Percentiles rank a stretch among this genome's conserved stretches.
phyloP scores from a whole-genome alignment of 2,329 filamentous ascomycete species.

The Epicoccum nigrum region DNA sequence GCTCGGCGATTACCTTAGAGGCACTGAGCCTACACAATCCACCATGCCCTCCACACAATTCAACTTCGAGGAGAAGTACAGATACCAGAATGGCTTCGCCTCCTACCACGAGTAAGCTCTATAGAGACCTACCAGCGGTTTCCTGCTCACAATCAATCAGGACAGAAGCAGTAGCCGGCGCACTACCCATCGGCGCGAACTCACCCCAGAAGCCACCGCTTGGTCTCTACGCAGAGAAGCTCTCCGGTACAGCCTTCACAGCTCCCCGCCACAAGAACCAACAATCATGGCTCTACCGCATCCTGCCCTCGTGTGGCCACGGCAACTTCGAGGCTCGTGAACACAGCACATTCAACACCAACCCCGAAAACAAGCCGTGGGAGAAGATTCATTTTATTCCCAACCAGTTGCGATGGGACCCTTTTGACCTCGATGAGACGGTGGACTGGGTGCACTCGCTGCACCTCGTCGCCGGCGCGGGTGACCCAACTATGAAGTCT shows the following conservation, averaged over 20 bases:
- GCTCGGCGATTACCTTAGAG: conserved; percentile 16
- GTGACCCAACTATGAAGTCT: conserved; percentile 77
- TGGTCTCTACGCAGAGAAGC: conserved; percentile 79
- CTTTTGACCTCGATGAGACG: conserved; percentile 73
- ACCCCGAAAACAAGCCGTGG: conserved; percentile 56
- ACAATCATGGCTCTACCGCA: conserved; percentile 65
- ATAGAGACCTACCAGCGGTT: neutral
- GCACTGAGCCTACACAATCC: conserved; percentile 34
- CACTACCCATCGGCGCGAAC: conserved; percentile 77
- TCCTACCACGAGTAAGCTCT: conserved; percentile 74
- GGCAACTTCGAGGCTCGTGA: conserved; percentile 59
- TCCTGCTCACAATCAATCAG: conserved; percentile 51
- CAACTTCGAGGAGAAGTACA: conserved; percentile 70
- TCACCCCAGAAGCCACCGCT: conserved; percentile 80
- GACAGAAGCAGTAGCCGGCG: conserved; percentile 75
- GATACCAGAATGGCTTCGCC: conserved; percentile 79
- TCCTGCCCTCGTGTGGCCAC: conserved; percentile 64
- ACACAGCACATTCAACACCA: conserved; percentile 57
- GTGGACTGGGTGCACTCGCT: conserved; percentile 73
- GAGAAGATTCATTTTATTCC: conserved; percentile 75
- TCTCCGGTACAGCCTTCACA: conserved; percentile 66
- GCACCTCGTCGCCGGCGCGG: conserved; percentile 76
- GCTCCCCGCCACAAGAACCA: conserved; percentile 63
- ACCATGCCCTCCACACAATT: conserved; percentile 70
- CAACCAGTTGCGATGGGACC: conserved; percentile 82